Evolutionary conservation across 2,329 filamentous ascomycete species (phyloP).

Genomic region (Ascocoryne sarcoides): DNA sequence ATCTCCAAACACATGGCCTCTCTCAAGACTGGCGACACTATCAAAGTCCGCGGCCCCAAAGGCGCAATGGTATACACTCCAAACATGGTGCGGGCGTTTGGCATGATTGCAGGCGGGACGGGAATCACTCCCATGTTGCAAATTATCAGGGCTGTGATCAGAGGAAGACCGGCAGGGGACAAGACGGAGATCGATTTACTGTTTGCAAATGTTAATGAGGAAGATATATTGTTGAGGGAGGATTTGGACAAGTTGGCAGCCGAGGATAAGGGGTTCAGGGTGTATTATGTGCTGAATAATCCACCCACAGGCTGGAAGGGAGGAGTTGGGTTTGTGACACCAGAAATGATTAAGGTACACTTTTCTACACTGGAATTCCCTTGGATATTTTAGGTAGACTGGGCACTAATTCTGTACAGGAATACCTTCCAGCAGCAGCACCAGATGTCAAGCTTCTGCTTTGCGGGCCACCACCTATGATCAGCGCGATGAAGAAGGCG

Average conservation of each 20-base stretch:
- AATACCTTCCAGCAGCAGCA: constrained; percentile 73
- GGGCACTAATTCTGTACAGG: constrained; percentile 37
- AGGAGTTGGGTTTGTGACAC: constrained; percentile 88
- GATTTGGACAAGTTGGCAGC: constrained; percentile 73
- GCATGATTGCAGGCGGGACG: constrained; percentile 96
- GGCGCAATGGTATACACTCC: constrained; percentile 96
- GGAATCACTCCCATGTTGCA: constrained; percentile 99
- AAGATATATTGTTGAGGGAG: constrained; percentile 90
- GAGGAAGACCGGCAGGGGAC: constrained; percentile 70
- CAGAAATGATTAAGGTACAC: constrained; percentile 84
- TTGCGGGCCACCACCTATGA: constrained; percentile 94
- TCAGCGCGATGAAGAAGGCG: constrained; percentile 94
- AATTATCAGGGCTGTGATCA: constrained; percentile 82
- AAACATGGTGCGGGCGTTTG: constrained; percentile 93
- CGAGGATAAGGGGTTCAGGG: constrained; percentile 72
- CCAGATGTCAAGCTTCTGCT: constrained; percentile 87
- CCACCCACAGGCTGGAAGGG: constrained; percentile 87
- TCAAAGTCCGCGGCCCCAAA: constrained; percentile 90
- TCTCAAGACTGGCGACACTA: constrained; percentile 73
- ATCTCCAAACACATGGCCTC: constrained; percentile 89
- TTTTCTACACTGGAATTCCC: constrained; percentile 3
- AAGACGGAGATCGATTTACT: constrained; percentile 87
- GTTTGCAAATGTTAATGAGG: constrained; percentile 89
- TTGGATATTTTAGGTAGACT: constrained; percentile 3
- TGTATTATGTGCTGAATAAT: constrained; percentile 96